Percentiles rank a stretch among this genome's conserved stretches.
Evolutionary conservation across 2,329 filamentous ascomycete genomes (phyloP).

Genomic region (Colletotrichum lentis): DNA sequence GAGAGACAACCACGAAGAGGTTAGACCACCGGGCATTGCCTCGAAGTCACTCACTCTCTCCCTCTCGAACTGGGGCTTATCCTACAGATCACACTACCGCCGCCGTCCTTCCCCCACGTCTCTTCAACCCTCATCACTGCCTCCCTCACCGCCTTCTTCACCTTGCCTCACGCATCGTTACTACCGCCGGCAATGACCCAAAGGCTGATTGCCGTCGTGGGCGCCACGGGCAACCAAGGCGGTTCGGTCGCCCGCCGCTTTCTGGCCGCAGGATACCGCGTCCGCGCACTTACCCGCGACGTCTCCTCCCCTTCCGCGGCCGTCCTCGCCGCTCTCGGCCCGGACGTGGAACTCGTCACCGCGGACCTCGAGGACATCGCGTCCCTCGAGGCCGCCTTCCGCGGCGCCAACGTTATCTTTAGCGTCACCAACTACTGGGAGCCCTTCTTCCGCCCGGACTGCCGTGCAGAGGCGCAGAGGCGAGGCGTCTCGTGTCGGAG

Average conservation of each 20-base stretch:
- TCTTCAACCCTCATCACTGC: neutral
- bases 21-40: neutral
- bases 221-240: conserved; percentile 60
- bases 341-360: conserved; percentile 42
- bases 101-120: neutral
- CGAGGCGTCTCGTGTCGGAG: conserved; percentile 52
- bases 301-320: conserved; percentile 51
- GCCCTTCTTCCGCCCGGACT: conserved; percentile 56
- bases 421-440: conserved; percentile 65
- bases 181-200: conserved; percentile 41
- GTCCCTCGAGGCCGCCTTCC: conserved; percentile 52
- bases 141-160: neutral
- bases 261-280: conserved; percentile 51
- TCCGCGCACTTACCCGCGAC: conserved; percentile 60
- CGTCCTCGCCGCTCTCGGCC: conserved; percentile 52
- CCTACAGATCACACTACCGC: neutral
- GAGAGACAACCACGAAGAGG: neutral
- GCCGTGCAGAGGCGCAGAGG: conserved; percentile 49
- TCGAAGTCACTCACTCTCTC: neutral
- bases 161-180: neutral
- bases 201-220: conserved; percentile 54
- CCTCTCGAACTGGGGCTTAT: neutral
- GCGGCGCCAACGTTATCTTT: conserved; percentile 61
- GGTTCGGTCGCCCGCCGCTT: conserved; percentile 61
- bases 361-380: conserved; percentile 55